Evolutionary conservation across 208 protist species (phyloP).

Genomic region (Wallacemonas collosoma): DNA sequence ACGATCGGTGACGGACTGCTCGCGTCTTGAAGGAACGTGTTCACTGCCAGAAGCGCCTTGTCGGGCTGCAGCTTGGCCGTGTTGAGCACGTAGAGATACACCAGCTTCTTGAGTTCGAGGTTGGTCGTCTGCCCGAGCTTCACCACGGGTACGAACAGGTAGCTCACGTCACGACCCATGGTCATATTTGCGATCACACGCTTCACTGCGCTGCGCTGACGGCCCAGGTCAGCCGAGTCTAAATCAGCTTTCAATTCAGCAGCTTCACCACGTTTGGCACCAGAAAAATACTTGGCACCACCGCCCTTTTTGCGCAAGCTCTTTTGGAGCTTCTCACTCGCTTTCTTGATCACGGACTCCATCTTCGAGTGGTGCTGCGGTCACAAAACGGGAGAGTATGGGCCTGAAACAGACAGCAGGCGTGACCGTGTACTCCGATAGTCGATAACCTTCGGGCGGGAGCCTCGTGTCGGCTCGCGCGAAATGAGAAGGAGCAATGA

Average conservation of each 20-base stretch:
- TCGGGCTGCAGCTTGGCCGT: constrained; percentile 99
- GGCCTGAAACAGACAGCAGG: no score
- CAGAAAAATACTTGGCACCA: constrained; percentile 74
- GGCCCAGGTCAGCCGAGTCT: constrained; percentile 82
- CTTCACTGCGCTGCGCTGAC: constrained; percentile 97
- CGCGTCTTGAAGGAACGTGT: constrained; percentile 98
- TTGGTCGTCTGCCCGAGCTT: constrained; percentile 98
- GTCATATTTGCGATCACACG: constrained; percentile 99
- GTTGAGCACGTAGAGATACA: constrained; percentile 99
- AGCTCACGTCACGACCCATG: constrained; percentile 98
- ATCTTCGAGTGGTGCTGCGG: neutral
- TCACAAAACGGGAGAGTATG: no score
- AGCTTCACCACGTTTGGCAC: constrained; percentile 86
- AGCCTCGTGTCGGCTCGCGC: no score
- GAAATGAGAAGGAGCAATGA: no score
- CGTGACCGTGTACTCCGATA: no score
- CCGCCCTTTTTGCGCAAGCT: constrained; percentile 56
- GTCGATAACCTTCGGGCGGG: no score
- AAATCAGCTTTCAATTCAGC: constrained; percentile 93
- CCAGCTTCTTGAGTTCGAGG: constrained; percentile 99
- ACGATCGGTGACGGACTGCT: constrained; percentile 96
- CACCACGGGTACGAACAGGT: constrained; percentile 96
- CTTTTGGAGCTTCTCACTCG: constrained; percentile 78
- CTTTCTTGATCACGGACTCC: constrained; percentile 30
- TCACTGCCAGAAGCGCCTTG: constrained; percentile 98